phyloP scores from a whole-genome alignment of 805 yeast species.

The Spathaspora girioi region DNA sequence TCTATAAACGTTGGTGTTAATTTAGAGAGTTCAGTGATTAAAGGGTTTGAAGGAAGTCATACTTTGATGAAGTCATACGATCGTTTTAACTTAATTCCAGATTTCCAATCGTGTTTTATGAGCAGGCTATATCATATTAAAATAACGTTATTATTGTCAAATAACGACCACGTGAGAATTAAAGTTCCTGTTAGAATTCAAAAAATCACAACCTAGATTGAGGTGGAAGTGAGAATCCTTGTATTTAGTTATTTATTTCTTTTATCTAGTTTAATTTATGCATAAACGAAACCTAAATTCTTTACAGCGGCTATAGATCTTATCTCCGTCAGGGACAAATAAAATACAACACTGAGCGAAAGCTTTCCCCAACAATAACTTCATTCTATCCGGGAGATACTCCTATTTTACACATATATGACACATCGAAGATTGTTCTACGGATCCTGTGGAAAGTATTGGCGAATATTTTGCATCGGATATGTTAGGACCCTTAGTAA shows the following conservation, averaged over 20 bases:
- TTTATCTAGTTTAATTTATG: background rate
- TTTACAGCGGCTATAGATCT: no score
- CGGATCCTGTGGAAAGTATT: background rate
- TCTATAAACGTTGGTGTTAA: conserved; percentile 13
- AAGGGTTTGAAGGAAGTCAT: conserved; percentile 10
- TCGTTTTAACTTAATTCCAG: conserved; percentile 30
- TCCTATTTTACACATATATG: no score
- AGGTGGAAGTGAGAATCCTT: background rate
- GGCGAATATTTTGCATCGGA: background rate
- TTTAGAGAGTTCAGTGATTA: conserved; percentile 10
- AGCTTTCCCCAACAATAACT: no score
- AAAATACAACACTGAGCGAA: no score
- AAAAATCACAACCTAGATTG: conserved; percentile 9
- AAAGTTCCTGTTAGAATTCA: conserved; percentile 29
- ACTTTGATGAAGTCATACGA: conserved; percentile 14
- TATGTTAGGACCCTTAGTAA: background rate
- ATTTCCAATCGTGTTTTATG: conserved; percentile 33
- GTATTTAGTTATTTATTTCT: background rate
- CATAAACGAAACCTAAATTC: background rate
- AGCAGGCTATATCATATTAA: conserved; percentile 30
- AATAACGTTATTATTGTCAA: conserved; percentile 15
- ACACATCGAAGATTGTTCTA: no score
- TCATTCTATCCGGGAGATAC: no score
- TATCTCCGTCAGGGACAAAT: no score
- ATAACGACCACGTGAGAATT: conserved; percentile 17